Percentiles rank a stretch among this genome's conserved stretches.
Evolutionary conservation across 768 basidiomycete species (phyloP).

Genomic region (Suillus plorans): DNA sequence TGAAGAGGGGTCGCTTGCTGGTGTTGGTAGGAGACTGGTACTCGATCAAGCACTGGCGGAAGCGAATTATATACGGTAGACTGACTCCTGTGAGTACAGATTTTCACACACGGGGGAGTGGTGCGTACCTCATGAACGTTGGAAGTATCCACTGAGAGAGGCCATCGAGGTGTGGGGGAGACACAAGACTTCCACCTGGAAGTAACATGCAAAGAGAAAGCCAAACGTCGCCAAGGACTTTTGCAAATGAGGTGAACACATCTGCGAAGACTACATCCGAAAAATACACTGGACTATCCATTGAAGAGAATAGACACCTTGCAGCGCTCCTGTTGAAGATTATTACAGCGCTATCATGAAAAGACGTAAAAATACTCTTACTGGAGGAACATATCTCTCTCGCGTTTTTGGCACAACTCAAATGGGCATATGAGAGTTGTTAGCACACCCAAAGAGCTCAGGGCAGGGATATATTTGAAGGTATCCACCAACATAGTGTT

Average conservation of each 20-base stretch:
- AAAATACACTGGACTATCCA: constrained; percentile 70
- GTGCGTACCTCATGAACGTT: constrained; percentile 78
- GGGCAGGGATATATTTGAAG: constrained; percentile 73
- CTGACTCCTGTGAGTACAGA: constrained; percentile 33
- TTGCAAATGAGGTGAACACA: constrained; percentile 94
- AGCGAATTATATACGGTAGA: constrained; percentile 85
- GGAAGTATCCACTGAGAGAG: constrained; percentile 77
- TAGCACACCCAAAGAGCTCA: constrained; percentile 60
- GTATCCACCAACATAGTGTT: constrained; percentile 63
- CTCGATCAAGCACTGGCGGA: constrained; percentile 93
- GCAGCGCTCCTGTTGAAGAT: constrained; percentile 54
- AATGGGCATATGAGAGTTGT: constrained; percentile 66
- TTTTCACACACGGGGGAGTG: background rate
- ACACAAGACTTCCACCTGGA: constrained; percentile 73
- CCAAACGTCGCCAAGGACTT: constrained; percentile 95
- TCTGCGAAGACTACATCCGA: constrained; percentile 93
- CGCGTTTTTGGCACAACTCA: constrained; percentile 61
- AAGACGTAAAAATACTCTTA: constrained; percentile 41
- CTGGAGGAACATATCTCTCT: constrained; percentile 78
- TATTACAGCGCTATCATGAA: background rate
- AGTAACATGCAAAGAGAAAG: constrained; percentile 85
- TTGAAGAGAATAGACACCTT: constrained; percentile 71
- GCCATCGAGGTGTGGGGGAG: constrained; percentile 59
- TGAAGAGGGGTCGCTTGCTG: constrained; percentile 75
- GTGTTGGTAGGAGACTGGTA: constrained; percentile 63